Conservation (phyloP, 352 stramenopile genomes). For the Phytophthora tentaculata region DNA sequence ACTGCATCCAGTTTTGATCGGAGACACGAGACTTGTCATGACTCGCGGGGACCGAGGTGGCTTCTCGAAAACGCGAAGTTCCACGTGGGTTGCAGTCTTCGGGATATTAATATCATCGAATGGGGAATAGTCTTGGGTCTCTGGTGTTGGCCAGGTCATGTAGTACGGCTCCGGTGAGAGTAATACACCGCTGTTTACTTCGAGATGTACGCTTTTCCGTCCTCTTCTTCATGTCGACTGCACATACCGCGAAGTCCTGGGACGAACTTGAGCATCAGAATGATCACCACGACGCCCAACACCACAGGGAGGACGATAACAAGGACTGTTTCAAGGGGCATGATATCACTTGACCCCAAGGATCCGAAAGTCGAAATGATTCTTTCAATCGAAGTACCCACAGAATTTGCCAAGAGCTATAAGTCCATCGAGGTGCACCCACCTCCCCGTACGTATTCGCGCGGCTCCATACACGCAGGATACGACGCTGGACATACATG, state of each 20-base stretch:
- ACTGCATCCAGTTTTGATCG: conserved; percentile 36
- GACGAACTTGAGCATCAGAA: conserved; percentile 49
- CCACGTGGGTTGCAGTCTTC: conserved; percentile 3
- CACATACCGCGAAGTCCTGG: conserved; percentile 11
- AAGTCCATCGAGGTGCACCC: conserved; percentile 3
- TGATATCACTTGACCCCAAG: conserved; percentile 14
- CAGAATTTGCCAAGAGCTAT: conserved; percentile 13
- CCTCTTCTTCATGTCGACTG: conserved; percentile 15
- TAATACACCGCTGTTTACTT: conserved; percentile 18
- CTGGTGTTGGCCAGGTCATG: conserved; percentile 34
- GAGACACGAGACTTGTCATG: conserved; percentile 38
- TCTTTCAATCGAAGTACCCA: not conserved
- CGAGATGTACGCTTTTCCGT: conserved; percentile 20
- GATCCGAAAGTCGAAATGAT: conserved; percentile 29
- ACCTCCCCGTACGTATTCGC: not conserved
- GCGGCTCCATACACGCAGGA: conserved; percentile 18
- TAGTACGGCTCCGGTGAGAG: conserved; percentile 34
- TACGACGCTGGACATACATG: conserved; percentile 12
- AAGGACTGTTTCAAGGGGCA: conserved; percentile 21
- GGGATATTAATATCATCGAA: conserved; percentile 13
- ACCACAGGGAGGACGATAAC: conserved; percentile 32
- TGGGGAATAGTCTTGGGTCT: conserved; percentile 19
- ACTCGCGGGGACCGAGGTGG: conserved; percentile 29
- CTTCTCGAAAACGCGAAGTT: conserved; percentile 18
- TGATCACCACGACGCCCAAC: conserved; percentile 39